Evolutionary conservation across 495 filamentous ascomycete genomes (phyloP), one percentile per base, ranked within the genome.

Genomic region (Annulohypoxylon bovei): DNA sequence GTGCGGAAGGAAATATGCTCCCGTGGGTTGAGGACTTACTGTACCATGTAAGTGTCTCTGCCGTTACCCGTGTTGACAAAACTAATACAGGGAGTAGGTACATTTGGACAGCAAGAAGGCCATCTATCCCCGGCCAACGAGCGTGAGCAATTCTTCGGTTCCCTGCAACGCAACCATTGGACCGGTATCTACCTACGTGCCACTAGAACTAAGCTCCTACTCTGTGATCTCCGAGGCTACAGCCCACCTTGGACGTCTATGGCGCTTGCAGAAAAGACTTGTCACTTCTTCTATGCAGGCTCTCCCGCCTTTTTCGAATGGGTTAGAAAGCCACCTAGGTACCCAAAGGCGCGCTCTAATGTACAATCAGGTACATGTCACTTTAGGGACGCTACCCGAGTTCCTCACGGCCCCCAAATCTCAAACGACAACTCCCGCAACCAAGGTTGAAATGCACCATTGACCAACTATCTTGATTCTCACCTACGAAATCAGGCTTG

Each of bases 1-100:
- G 92, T 92, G 33, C 88, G 87, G 71, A 81, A 78, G 14, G 90
- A 94, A 55, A 89, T 93, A n/a, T 89, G 88, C 72, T 86, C 85
- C 71, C 88, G 88, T 64, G 86, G 87, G 37, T 84, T 90, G 61
- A 91, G 89, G 76, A 88, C 80, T 18, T 84, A 78, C 67, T 92
- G 92, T 70, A 90, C 90, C 47, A 77, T 97, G 88, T 92, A 80
- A 84, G 90, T 86, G 55, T 46, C 14, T 22, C 60, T 69, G 68
- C 52, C 57, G 52, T 53, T 59, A 56, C 50, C 53, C 58, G 62
- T 58, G 2, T 33, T 20, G 52, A 72, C 59, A 50, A 63, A 54
- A 44, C 74, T 71, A 68, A 79, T 76, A 44, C 69, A 53, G 52
- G 39, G 28, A 55, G 44, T 63, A 88, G 86, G 78, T 84, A 88